Evolutionary conservation across 2,329 filamentous ascomycete species (phyloP), one percentile per base, ranked within the genome.

Genomic region (Phaeoacremonium minimum): DNA sequence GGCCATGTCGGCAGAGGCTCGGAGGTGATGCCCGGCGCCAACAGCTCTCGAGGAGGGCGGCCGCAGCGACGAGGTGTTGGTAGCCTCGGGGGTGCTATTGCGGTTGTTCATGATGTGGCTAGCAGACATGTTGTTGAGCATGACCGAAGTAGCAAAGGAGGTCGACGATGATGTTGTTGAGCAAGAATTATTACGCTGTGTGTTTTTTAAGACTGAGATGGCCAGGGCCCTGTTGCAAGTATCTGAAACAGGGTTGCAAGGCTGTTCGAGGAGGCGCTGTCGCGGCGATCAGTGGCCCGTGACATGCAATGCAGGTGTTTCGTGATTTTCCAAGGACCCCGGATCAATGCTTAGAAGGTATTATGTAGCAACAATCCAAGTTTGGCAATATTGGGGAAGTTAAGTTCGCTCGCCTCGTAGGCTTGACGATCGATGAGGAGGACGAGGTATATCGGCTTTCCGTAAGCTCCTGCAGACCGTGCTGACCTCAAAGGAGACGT

Each of bases 1-100:
- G 45, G 88, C 86, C 86, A 97, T 95, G 60, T 98, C 93, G 53
- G 93, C 91, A 35, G 93, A 98, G 32, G 90, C 88, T 53, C 93
- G 88, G 45, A 98, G 81, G 60, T 93, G 87, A 63, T 91, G 87
- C 38, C 83, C 83, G 43, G 85, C 77, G 42, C 82, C 86, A 51
- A 94, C 72, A 30, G 83, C 77, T 50, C 91, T 80, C 47, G 90
- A 85, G 29, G 82, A 76, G 33, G 89, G 87, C 32, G 90, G 87
- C 44, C 91, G 85, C 54, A 95, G 82, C 46, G 87, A 82, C 36
- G 83, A 84, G 42, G 86, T 80, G 55, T 82, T 88, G 51, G 83
- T 85, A 36, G 85, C 87, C 70, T 97, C 93, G 37, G 93, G 93
- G 31, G 91, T 97, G 75, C 90, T 97, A 68, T 97, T 97, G 55